These are phyloP conservation scores for Pinus tabuliformis DNA, from an alignment of 75 land plant species.

Conservation along the genomic window DNA sequence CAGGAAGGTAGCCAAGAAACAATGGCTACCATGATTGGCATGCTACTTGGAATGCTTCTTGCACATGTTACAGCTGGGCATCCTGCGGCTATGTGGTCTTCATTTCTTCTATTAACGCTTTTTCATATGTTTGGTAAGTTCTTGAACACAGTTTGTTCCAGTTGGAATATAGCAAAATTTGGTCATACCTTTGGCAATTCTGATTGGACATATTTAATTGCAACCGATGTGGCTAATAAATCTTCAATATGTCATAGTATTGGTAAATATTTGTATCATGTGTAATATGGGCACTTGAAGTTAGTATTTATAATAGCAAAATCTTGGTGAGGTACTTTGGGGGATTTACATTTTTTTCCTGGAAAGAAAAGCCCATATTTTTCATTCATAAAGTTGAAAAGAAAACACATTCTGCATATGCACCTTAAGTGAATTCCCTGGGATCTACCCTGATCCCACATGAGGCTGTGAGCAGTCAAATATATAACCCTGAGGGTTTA, in stretches of 20 bases:
- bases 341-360: too few relatives aligned
- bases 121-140: conserved; percentile 97
- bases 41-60: conserved; percentile 91
- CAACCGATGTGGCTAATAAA: neutral
- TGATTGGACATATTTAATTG: neutral
- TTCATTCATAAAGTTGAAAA: too few relatives aligned
- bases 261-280: neutral
- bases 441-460: too few relatives aligned
- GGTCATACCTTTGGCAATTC: neutral
- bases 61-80: conserved; percentile 71
- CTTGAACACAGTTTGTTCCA: neutral
- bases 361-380: too few relatives aligned
- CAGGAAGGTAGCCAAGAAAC: conserved; percentile 99
- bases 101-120: conserved; percentile 71
- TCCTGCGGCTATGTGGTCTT: conserved; percentile 69
- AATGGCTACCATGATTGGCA: conserved; percentile 89
- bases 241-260: neutral
- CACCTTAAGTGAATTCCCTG: too few relatives aligned
- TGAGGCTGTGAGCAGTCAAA: too few relatives aligned
- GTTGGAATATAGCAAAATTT: neutral
- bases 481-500: too few relatives aligned
- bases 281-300: neutral
- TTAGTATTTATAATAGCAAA: neutral
- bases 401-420: too few relatives aligned
- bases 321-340: too few relatives aligned